Base-by-base conservation (phyloP, 371 early-diverging fungal genomes). In the Mucor irregularis region DNA sequence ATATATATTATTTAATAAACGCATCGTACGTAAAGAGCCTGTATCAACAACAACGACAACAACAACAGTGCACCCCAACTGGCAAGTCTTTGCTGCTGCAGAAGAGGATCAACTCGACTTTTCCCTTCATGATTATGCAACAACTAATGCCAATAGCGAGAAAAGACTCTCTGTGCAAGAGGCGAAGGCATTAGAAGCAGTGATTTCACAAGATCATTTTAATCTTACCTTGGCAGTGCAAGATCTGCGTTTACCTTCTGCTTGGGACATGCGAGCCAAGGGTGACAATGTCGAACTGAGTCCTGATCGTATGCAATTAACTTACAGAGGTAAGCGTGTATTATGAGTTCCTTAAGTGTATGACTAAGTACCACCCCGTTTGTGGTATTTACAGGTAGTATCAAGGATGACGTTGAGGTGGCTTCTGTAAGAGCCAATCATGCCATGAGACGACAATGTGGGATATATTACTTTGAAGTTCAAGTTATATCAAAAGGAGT, bases 401-500 rank as follows among this genome's bases (percentile, higher is more conserved):
- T 96, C 0, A 76, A 80, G 45, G 60, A 49, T 6, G 97, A 96
- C 46, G 50, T 64, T 0, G 93, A 97, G 57, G 95, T 96, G 1
- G 92, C 90, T 1, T 80, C 90, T 30, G 84, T 94, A 2, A 76
- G 93, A 52, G 71, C 90, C 14, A 92, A 96, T 71, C 63, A 74
- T 35, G 80, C 92, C 6, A 93, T 96, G 31, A 91, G 91, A 26
- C 78, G 83, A 11, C 90, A 90, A 46, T 86, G 88, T 44, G 97
- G 97, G 0, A 74, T 97, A 9, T 97, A 84, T 64, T 98, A 98
- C 69, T 98, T 78, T 63, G 99, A 98, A 64, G 82, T 93, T 29
- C 64, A 76, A 17, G 80, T 98, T 47, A 75, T 90, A 24, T 87
- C 84, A 63, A 93, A 94, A 64, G 97, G 97, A n/a, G 78, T 88